A percentile compares a stretch with the other conserved stretches of the same genome.
Conservation (phyloP, 805 yeast genomes). For the Ogataea henricii region DNA sequence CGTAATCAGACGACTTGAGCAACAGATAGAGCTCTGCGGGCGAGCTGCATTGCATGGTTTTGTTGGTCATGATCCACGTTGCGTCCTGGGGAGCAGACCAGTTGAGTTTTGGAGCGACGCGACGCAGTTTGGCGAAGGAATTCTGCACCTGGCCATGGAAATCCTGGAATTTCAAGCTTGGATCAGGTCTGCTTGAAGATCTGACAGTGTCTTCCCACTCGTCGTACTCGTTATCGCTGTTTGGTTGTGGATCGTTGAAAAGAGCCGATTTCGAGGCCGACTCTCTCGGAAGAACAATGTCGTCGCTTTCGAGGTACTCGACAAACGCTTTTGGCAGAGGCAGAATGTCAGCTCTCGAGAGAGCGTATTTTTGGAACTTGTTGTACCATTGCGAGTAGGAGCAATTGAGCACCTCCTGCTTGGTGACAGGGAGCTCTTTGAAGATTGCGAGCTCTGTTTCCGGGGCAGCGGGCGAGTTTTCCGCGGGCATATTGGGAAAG, state of each 20-base stretch:
- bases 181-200: constrained; percentile 37
- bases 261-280: constrained; percentile 34
- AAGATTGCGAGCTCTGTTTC: constrained; percentile 26
- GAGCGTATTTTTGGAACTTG: constrained; percentile 44
- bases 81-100: constrained; percentile 99
- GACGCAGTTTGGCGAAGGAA: constrained; percentile 51
- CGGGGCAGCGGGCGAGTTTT: not conserved
- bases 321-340: constrained; percentile 62
- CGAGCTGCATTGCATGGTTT: constrained; percentile 68
- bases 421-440: constrained; percentile 30
- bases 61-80: constrained; percentile 83
- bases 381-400: constrained; percentile 63
- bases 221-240: constrained; percentile 67
- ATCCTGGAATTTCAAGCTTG: constrained; percentile 53
- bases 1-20: constrained; percentile 83
- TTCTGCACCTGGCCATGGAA: constrained; percentile 56
- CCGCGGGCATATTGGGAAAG: not conserved
- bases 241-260: constrained; percentile 36
- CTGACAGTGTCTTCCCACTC: constrained; percentile 55
- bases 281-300: constrained; percentile 61
- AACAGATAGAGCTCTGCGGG: constrained; percentile 78
- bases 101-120: constrained; percentile 85
- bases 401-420: constrained; percentile 51
- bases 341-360: constrained; percentile 54
- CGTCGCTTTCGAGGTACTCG: constrained; percentile 64